A percentile compares a stretch with the other conserved stretches of the same genome.
Conservation (phyloP, 805 yeast genomes). For the Ogataea chonburiensis region DNA sequence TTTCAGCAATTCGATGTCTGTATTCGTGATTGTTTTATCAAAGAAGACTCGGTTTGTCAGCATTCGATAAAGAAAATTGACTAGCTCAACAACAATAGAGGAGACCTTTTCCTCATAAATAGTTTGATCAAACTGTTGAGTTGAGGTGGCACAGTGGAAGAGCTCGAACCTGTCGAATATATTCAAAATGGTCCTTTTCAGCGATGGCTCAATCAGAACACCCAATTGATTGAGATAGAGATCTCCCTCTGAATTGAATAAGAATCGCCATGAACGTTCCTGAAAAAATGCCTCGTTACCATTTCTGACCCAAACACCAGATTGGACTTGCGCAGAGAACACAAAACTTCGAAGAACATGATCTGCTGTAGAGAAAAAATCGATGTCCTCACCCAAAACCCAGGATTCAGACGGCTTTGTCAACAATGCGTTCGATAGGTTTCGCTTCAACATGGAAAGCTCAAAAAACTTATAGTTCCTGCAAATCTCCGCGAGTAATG, state of each 20-base stretch:
- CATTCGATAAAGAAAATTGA: constrained; percentile 44
- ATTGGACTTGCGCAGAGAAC: constrained; percentile 56
- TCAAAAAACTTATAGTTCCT: constrained; percentile 35
- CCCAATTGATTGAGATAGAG: constrained; percentile 47
- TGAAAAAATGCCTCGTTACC: constrained; percentile 43
- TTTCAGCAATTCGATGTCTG: constrained; percentile 17
- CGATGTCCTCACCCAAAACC: constrained; percentile 23
- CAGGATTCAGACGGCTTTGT: constrained; percentile 11
- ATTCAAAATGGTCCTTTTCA: constrained; percentile 34
- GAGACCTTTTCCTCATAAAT: constrained; percentile 48
- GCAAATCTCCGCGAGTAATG: constrained; percentile 49
- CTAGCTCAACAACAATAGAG: constrained; percentile 43
- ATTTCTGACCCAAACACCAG: constrained; percentile 74
- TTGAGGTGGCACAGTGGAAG: constrained; percentile 22
- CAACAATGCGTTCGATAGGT: constrained; percentile 14
- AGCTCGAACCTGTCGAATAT: constrained; percentile 60
- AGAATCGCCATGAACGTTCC: constrained; percentile 18
- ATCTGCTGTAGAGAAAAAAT: constrained; percentile 52
- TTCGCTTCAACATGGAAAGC: constrained; percentile 15
- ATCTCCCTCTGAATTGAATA: constrained; percentile 38
- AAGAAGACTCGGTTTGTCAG: constrained; percentile 34
- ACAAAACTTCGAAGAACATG: constrained; percentile 59
- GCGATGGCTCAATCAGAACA: constrained; percentile 39
- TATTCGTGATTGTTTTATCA: constrained; percentile 22
- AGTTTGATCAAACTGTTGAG: constrained; percentile 32